These are phyloP conservation scores for Bipolaris oryzae DNA, from an alignment of 2,329 filamentous ascomycete genomes.

Conservation along the genomic window DNA sequence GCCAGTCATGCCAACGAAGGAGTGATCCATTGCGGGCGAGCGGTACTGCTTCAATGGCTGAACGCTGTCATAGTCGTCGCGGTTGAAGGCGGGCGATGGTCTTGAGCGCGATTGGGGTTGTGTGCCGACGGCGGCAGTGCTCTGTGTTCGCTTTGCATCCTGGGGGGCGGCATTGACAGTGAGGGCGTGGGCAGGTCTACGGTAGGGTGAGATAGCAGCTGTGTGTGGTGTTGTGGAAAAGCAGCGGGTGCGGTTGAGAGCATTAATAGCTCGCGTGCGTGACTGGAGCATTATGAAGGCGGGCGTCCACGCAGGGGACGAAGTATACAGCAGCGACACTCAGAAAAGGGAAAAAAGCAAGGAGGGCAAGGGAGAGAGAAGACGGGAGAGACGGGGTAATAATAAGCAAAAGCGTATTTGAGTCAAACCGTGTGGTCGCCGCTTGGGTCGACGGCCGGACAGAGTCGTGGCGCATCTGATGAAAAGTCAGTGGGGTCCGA, in stretches of 20 bases:
- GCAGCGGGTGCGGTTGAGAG: conserved; percentile 48
- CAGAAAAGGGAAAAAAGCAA: conserved; percentile 9
- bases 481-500: conserved; percentile 21
- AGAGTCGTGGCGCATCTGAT: conserved; percentile 15
- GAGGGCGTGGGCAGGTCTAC: conserved; percentile 43
- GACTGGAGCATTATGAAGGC: conserved; percentile 43
- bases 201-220: conserved; percentile 54
- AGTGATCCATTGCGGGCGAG: conserved; percentile 59
- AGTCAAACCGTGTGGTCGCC: conserved; percentile 24
- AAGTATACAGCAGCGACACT: background rate
- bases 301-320: conserved; percentile 23
- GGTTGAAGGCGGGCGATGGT: conserved; percentile 58
- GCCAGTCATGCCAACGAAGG: conserved; percentile 90
- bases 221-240: conserved; percentile 52
- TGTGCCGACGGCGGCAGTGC: conserved; percentile 49
- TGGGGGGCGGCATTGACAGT: conserved; percentile 44
- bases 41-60: conserved; percentile 55
- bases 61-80: conserved; percentile 52
- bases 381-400: background rate
- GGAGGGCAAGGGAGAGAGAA: background rate
- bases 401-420: conserved; percentile 13
- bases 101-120: conserved; percentile 36
- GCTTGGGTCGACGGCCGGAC: conserved; percentile 12
- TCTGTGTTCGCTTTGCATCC: conserved; percentile 51
- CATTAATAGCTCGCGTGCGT: conserved; percentile 44